A percentile compares a stretch with the other conserved stretches of the same genome.
These are phyloP conservation scores for Aspergillus latus DNA, from an alignment of 2,329 filamentous ascomycete genomes.

Conservation along the genomic window DNA sequence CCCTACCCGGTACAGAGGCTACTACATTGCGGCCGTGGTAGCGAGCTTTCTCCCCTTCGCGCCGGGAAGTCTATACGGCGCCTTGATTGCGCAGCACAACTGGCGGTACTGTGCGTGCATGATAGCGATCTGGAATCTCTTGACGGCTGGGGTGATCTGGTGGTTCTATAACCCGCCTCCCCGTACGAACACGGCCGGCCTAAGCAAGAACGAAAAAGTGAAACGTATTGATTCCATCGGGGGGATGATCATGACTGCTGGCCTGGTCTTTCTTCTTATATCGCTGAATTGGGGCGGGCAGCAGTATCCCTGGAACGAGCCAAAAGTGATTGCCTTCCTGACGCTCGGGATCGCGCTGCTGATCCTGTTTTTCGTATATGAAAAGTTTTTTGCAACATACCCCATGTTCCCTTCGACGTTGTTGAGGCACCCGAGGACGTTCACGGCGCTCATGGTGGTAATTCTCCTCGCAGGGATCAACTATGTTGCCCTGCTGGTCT, in stretches of 20 bases:
- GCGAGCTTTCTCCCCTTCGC: conserved; percentile 10
- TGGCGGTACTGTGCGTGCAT: conserved; percentile 9
- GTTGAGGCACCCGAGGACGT: background rate
- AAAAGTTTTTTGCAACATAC: conserved; percentile 3
- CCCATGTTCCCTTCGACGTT: conserved; percentile 8
- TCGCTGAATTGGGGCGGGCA: conserved; percentile 6
- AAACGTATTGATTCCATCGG: conserved; percentile 2
- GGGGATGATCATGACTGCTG: conserved; percentile 1
- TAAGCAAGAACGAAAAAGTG: background rate
- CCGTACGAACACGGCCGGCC: background rate
- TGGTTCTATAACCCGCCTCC: conserved; percentile 5
- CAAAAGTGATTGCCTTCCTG: conserved; percentile 1
- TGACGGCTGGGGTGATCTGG: background rate
- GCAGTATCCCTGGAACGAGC: conserved; percentile 2
- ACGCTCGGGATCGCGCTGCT: background rate
- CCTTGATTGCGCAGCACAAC: background rate
- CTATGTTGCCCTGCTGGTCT: conserved; percentile 9
- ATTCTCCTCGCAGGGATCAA: conserved; percentile 11
- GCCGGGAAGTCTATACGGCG: conserved; percentile 4
- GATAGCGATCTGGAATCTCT: conserved; percentile 5
- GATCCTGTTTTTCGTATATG: background rate
- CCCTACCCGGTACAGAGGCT: conserved; percentile 3
- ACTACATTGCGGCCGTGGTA: conserved; percentile 5
- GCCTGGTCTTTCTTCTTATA: conserved; percentile 5
- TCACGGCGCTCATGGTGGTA: conserved; percentile 7